Conservation (phyloP, 2,329 filamentous ascomycete genomes). For the Sarocladium kiliense region DNA sequence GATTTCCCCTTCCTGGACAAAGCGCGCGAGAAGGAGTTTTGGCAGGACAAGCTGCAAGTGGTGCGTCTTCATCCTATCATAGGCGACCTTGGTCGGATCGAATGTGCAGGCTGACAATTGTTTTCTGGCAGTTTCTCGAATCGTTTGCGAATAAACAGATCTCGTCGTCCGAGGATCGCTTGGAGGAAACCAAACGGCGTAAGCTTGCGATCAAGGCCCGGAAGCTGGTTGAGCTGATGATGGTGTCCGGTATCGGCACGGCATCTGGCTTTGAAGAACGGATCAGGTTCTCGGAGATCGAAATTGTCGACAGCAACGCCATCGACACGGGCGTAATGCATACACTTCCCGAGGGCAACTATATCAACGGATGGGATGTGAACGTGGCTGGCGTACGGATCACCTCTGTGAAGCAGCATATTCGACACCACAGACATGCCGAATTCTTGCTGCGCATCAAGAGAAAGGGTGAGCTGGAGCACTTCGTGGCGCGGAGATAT, state of each 20-base stretch:
- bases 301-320: slow-evolving; percentile 88
- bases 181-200: slow-evolving; percentile 91
- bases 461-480: slow-evolving; percentile 66
- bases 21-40: slow-evolving; percentile 97
- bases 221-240: slow-evolving; percentile 97
- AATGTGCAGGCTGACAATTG: slow-evolving; percentile 4
- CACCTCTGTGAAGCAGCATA: slow-evolving; percentile 74
- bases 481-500: slow-evolving; percentile 80
- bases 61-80: slow-evolving; percentile 42
- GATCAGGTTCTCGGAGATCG: slow-evolving; percentile 93
- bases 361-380: slow-evolving; percentile 93
- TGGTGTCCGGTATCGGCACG: slow-evolving; percentile 95
- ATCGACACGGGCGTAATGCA: slow-evolving; percentile 86
- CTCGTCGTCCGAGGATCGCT: slow-evolving; percentile 89
- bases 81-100: background rate
- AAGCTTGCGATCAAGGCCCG: slow-evolving; percentile 91
- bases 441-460: slow-evolving; percentile 90
- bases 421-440: slow-evolving; percentile 87
- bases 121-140: slow-evolving; percentile 69
- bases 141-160: slow-evolving; percentile 97
- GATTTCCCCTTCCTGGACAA: slow-evolving; percentile 98
- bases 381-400: slow-evolving; percentile 89
- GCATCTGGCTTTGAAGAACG: slow-evolving; percentile 96
- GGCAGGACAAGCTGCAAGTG: slow-evolving; percentile 96
- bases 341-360: slow-evolving; percentile 84